phyloP scores from a whole-genome alignment of 2,329 filamentous ascomycete species.

The Pseudofabraea citricarpa region DNA sequence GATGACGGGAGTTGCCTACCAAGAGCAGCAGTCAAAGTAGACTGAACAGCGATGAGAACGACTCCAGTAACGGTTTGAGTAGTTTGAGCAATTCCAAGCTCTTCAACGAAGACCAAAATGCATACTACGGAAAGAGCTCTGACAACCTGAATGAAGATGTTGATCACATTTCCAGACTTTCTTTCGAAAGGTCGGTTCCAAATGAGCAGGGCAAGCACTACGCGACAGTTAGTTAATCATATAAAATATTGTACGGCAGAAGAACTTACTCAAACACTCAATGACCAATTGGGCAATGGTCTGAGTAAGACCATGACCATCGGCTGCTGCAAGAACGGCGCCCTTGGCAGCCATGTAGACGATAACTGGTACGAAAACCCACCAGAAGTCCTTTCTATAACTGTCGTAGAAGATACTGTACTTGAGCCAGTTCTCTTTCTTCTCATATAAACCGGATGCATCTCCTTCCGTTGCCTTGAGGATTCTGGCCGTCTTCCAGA shows the following conservation, averaged over 20 bases:
- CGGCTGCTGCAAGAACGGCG: constrained; percentile 74
- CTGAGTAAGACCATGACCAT: constrained; percentile 82
- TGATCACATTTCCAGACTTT: constrained; percentile 86
- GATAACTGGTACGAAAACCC: constrained; percentile 88
- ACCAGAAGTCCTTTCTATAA: constrained; percentile 95
- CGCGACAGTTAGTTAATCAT: neutral
- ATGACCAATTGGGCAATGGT: constrained; percentile 74
- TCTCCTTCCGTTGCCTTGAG: constrained; percentile 76
- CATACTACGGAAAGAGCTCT: constrained; percentile 84
- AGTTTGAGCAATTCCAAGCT: constrained; percentile 83
- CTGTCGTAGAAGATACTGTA: constrained; percentile 97
- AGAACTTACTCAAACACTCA: constrained; percentile 52
- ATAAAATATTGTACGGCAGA: neutral
- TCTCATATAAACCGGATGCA: constrained; percentile 68
- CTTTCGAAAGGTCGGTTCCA: constrained; percentile 86
- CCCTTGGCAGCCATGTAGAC: constrained; percentile 89
- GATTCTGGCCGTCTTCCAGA: constrained; percentile 69
- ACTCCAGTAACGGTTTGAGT: constrained; percentile 92
- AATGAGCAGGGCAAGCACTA: constrained; percentile 68
- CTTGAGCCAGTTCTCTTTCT: constrained; percentile 88
- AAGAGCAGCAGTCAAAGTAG: constrained; percentile 73
- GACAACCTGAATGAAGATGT: constrained; percentile 85
- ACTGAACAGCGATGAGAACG: constrained; percentile 90
- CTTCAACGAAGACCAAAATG: constrained; percentile 89
- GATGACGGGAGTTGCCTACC: too few species aligned